Evolutionary conservation across 2,329 filamentous ascomycete genomes (phyloP).

Genomic region (Aureobasidium zeae): DNA sequence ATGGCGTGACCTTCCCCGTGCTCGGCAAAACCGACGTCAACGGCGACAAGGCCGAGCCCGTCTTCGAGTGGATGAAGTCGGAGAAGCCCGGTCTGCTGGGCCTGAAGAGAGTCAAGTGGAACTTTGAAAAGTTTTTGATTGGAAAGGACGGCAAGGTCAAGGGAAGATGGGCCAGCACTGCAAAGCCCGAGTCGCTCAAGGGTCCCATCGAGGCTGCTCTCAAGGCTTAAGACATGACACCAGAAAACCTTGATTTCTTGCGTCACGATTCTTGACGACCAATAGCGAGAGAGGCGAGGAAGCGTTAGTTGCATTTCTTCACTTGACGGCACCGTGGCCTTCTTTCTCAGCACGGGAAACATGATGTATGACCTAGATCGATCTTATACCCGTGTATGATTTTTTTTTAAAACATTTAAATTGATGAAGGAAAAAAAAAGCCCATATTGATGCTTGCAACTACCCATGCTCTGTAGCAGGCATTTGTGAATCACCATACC

Average conservation of each 20-base stretch:
- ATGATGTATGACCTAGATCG: background rate
- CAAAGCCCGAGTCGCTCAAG: slow-evolving; percentile 76
- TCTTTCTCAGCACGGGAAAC: too few species aligned
- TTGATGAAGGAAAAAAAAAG: too few species aligned
- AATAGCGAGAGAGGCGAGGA: too few species aligned
- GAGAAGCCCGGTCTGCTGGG: slow-evolving; percentile 75
- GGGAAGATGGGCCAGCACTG: slow-evolving; percentile 76
- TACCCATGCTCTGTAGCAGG: too few species aligned
- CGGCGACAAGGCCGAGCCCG: slow-evolving; percentile 66
- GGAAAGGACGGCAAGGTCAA: slow-evolving; percentile 78
- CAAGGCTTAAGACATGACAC: slow-evolving; percentile 30
- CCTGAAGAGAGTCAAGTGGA: slow-evolving; percentile 93
- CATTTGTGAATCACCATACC: too few species aligned
- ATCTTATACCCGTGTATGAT: slow-evolving; percentile 9
- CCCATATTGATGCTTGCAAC: too few species aligned
- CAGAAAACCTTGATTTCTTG: too few species aligned
- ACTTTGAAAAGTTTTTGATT: slow-evolving; percentile 98
- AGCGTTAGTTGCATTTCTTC: too few species aligned
- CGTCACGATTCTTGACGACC: too few species aligned
- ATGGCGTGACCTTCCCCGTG: slow-evolving; percentile 85
- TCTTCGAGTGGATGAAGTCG: slow-evolving; percentile 66
- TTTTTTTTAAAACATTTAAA: too few species aligned
- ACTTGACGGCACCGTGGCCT: too few species aligned
- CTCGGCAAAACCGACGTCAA: slow-evolving; percentile 92
- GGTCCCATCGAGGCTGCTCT: slow-evolving; percentile 65